These are phyloP conservation scores for Begonia masoniana DNA, from an alignment of 306 rosid genomes.

Conservation along the genomic window DNA sequence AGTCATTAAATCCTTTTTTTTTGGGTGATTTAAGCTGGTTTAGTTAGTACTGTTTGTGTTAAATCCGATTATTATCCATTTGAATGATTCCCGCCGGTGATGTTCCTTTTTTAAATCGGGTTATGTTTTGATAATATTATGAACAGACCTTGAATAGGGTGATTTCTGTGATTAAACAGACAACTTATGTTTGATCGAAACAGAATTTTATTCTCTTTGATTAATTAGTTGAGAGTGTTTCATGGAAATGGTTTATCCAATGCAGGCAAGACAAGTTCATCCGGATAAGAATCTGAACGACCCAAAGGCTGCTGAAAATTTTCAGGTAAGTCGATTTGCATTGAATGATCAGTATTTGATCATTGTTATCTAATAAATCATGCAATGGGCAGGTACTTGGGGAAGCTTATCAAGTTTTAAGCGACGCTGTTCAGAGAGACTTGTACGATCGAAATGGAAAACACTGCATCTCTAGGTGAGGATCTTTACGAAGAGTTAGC, in stretches of 20 bases:
- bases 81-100: not conserved
- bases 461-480: slow-evolving; percentile 54
- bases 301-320: slow-evolving; percentile 74
- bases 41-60: too few species aligned
- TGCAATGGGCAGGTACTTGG: slow-evolving; percentile 40
- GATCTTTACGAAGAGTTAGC: not conserved
- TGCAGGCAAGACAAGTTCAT: slow-evolving; percentile 91
- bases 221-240: too few species aligned
- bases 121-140: not conserved
- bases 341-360: too few species aligned
- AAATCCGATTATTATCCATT: not conserved
- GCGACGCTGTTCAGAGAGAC: slow-evolving; percentile 70
- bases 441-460: slow-evolving; percentile 77
- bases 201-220: too few species aligned
- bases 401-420: slow-evolving; percentile 85
- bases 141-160: too few species aligned
- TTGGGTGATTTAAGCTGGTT: too few species aligned
- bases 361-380: too few species aligned
- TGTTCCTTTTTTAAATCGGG: not conserved
- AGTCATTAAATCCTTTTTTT: too few species aligned
- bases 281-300: slow-evolving; percentile 88
- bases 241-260: too few species aligned
- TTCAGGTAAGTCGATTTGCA: slow-evolving; percentile 34
- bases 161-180: too few species aligned
- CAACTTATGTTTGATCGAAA: too few species aligned